Evolutionary conservation across 2,329 filamentous ascomycete genomes (phyloP).

Genomic region (Penicillium decumbens): DNA sequence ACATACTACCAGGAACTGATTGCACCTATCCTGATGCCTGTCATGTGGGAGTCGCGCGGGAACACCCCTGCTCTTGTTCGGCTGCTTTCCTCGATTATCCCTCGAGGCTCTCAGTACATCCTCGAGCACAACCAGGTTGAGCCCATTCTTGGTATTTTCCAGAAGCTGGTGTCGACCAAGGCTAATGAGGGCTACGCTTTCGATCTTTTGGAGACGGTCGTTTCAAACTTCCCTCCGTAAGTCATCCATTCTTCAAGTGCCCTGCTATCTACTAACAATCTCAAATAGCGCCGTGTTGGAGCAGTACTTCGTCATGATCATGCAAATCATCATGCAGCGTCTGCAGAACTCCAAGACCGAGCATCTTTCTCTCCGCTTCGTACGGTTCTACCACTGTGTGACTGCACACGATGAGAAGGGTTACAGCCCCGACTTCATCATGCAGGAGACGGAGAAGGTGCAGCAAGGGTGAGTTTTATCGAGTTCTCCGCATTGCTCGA

Average conservation of each 20-base stretch:
- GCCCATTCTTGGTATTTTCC: conserved; percentile 89
- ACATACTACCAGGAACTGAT: conserved; percentile 76
- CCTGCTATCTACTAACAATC: neutral
- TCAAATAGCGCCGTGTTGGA: conserved; percentile 58
- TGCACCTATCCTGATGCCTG: conserved; percentile 70
- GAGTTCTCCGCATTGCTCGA: neutral
- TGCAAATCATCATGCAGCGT: conserved; percentile 74
- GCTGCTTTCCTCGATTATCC: conserved; percentile 76
- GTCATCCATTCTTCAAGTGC: conserved; percentile 31
- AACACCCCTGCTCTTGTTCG: conserved; percentile 89
- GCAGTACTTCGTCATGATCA: conserved; percentile 71
- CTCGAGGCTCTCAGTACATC: conserved; percentile 68
- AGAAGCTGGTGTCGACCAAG: conserved; percentile 76
- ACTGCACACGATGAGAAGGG: conserved; percentile 73
- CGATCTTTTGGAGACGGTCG: conserved; percentile 78
- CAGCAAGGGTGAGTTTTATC: conserved; percentile 57
- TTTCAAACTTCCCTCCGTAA: conserved; percentile 67
- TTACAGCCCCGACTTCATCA: conserved; percentile 89
- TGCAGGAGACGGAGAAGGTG: conserved; percentile 74
- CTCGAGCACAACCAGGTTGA: conserved; percentile 75
- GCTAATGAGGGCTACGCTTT: conserved; percentile 82
- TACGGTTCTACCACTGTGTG: conserved; percentile 90
- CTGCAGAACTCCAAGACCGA: conserved; percentile 72
- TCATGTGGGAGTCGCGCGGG: conserved; percentile 84
- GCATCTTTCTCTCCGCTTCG: conserved; percentile 78